A percentile compares a stretch with the other conserved stretches of the same genome.
These are phyloP conservation scores for Microdochium paspali DNA, from an alignment of 2,329 filamentous ascomycete species.

Conservation along the genomic window DNA sequence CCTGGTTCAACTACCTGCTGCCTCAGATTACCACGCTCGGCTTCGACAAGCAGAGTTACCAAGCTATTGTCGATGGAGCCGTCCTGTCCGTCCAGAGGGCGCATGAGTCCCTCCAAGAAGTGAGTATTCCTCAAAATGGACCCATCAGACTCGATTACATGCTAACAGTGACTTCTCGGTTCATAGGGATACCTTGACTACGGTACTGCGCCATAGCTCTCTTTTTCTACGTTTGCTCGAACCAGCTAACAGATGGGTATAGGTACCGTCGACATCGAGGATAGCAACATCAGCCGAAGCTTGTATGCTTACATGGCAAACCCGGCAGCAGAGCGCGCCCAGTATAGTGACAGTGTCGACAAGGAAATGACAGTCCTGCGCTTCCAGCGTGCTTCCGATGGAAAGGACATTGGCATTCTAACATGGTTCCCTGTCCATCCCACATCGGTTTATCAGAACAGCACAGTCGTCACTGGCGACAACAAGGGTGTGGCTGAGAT, in stretches of 20 bases:
- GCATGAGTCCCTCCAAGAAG: constrained; percentile 55
- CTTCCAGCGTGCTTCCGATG: constrained; percentile 62
- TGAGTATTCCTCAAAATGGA: constrained; percentile 8
- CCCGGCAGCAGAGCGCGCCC: constrained; percentile 59
- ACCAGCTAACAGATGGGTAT: background rate
- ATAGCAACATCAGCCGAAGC: constrained; percentile 77
- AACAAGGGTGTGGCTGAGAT: constrained; percentile 88
- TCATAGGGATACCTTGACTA: constrained; percentile 55
- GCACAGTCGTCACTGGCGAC: constrained; percentile 79
- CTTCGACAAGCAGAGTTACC: constrained; percentile 77
- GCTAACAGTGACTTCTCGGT: background rate
- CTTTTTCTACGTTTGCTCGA: too few species aligned
- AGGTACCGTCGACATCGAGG: constrained; percentile 46
- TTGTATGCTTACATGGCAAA: constrained; percentile 79
- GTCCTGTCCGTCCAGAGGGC: constrained; percentile 70
- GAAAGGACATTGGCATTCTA: constrained; percentile 67
- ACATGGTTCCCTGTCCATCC: constrained; percentile 91
- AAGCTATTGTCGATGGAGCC: constrained; percentile 78
- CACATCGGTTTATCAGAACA: constrained; percentile 83
- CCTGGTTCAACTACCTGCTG: constrained; percentile 85
- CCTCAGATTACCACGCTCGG: constrained; percentile 82
- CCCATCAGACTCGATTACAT: background rate
- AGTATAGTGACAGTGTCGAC: constrained; percentile 56
- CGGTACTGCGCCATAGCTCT: constrained; percentile 32
- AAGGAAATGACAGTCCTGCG: constrained; percentile 71